Percentiles rank a stretch among this genome's conserved stretches.
These are phyloP conservation scores for Astrothelium subdiscretum DNA, from an alignment of 495 filamentous ascomycete genomes.

Conservation along the genomic window DNA sequence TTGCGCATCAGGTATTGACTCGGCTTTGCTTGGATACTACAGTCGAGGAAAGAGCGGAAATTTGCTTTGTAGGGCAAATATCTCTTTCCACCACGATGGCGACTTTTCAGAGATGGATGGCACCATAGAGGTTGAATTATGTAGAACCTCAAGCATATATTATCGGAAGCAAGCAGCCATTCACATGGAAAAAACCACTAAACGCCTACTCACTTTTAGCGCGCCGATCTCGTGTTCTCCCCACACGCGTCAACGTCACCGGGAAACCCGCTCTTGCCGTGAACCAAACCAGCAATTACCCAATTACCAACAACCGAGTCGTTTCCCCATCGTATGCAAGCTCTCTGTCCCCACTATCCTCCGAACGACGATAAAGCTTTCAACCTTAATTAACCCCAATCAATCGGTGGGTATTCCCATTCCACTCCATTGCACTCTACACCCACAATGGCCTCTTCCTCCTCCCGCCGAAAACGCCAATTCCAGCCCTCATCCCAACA, in stretches of 20 bases:
- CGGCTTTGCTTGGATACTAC: neutral
- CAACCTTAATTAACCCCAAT: no score
- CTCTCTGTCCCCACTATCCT: no score
- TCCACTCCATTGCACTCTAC: neutral
- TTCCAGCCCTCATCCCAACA: constrained; percentile 28
- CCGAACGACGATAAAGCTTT: no score
- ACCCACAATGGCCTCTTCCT: neutral
- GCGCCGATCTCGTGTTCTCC: neutral
- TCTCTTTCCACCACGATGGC: no score
- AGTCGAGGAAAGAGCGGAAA: neutral
- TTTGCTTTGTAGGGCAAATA: no score
- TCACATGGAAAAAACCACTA: neutral
- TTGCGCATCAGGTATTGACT: neutral
- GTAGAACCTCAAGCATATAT: neutral
- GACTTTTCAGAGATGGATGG: no score
- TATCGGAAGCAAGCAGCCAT: neutral
- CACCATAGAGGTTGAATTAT: neutral
- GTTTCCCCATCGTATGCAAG: no score
- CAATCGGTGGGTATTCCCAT: no score
- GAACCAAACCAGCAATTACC: no score
- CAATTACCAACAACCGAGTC: no score
- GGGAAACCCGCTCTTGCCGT: no score
- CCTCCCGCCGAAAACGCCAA: constrained; percentile 27
- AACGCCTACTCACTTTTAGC: neutral
- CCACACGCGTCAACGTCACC: neutral